Evolutionary conservation across 2,329 filamentous ascomycete species (phyloP).

Genomic region (Apiospora hydei): DNA sequence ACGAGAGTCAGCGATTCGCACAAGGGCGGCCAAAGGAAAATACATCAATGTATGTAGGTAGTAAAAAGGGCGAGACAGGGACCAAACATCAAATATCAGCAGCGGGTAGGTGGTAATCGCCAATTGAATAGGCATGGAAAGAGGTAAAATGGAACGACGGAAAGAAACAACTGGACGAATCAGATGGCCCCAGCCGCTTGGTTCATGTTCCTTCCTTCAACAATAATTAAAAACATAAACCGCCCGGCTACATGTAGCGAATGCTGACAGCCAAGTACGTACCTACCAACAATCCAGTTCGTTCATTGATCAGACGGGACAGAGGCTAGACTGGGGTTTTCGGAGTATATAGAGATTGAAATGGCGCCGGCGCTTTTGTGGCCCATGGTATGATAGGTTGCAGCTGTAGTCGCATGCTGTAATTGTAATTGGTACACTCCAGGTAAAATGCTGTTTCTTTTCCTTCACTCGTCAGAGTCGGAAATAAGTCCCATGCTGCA

Average conservation of each 20-base stretch:
- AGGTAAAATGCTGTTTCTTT: conserved; percentile 4
- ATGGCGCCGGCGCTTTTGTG: conserved; percentile 18
- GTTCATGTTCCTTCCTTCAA: no score
- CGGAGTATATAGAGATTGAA: conserved; percentile 1
- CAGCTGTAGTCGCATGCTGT: background rate
- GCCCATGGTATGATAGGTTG: conserved; percentile 29
- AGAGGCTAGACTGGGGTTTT: background rate
- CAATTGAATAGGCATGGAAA: conserved; percentile 23
- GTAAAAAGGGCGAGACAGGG: background rate
- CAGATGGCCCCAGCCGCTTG: conserved; percentile 29
- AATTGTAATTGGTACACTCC: background rate
- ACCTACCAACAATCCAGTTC: background rate
- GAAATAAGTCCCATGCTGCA: conserved; percentile 5
- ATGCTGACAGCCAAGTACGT: background rate
- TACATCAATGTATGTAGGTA: background rate
- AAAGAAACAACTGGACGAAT: conserved; percentile 38
- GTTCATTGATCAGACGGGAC: background rate
- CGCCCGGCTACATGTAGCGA: background rate
- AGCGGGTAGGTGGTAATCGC: background rate
- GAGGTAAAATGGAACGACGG: conserved; percentile 36
- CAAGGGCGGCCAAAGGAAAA: conserved; percentile 24
- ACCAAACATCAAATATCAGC: background rate
- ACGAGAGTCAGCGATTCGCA: conserved; percentile 41
- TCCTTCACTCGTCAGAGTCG: conserved; percentile 13
- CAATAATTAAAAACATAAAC: background rate